Percentiles rank a stretch among this genome's conserved stretches.
Conservation (phyloP, 306 rosid genomes). For the Alnus rubra region DNA sequence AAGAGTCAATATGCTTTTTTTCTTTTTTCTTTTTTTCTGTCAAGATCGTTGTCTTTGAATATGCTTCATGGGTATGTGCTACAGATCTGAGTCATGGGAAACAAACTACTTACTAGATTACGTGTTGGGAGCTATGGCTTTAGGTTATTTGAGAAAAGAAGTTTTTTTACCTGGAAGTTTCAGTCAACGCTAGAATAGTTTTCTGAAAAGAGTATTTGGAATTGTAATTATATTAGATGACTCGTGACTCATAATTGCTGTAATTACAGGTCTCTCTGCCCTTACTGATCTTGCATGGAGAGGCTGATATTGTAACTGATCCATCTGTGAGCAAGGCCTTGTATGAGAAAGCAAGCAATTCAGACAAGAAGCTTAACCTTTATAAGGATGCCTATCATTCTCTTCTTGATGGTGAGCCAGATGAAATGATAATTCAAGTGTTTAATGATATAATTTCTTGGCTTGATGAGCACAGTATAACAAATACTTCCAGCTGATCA, state of each 20-base stretch:
- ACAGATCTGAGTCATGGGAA: not conserved
- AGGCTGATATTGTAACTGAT: conserved; percentile 84
- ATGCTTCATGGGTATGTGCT: not conserved
- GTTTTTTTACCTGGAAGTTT: not conserved
- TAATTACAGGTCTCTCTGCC: conserved; percentile 75
- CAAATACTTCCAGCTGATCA: conserved; percentile 13
- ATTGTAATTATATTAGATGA: not conserved
- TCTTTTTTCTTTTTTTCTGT: not conserved
- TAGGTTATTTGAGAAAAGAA: not conserved
- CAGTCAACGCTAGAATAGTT: not conserved
- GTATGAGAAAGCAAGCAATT: conserved; percentile 70
- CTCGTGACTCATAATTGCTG: conserved; percentile 6
- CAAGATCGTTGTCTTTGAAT: not conserved
- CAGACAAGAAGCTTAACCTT: conserved; percentile 73
- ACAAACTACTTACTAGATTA: not conserved
- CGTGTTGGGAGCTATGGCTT: not conserved
- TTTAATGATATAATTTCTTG: conserved; percentile 69
- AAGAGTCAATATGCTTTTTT: not conserved
- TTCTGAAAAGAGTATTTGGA: not conserved
- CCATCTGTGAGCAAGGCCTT: conserved; percentile 86
- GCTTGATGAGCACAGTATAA: conserved; percentile 60
- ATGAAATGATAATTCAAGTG: conserved; percentile 60
- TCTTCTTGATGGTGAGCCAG: conserved; percentile 95
- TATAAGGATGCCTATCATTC: conserved; percentile 78
- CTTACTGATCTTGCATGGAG: conserved; percentile 82